Base-by-base conservation (phyloP, 495 filamentous ascomycete genomes). In the Pyrenula massariospora region DNA sequence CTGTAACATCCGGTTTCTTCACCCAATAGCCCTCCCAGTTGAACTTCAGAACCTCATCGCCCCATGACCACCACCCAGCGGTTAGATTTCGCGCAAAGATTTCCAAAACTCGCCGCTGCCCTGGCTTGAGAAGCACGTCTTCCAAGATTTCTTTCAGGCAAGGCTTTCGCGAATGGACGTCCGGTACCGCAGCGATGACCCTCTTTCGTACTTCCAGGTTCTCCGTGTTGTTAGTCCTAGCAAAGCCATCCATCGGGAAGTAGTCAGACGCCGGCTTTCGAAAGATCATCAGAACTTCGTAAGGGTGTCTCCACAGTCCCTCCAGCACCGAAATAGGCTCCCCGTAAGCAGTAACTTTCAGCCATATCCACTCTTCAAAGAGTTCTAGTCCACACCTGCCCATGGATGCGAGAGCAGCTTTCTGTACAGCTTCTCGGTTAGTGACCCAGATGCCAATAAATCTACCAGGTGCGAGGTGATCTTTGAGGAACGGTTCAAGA, bases 131-230 rank as follows among this genome's bases (percentile, higher is more conserved):
- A 57, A 84, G 69, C 12, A 79, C 53, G 2, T 60, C 64, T 63
- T 82, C 82, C 50, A 86, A 70, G 8, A 85, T 49, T 22, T 66
- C 70, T 62, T 80, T 84, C 54, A 89, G 59, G 58, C 80, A 84
- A 21, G 92, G 93, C 65, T 98, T 98, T 54, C 91, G 75, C 1
- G 92, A 96, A 71, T 98, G 93, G 23, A 93, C 58, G 70, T 96
- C 92, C 2, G 92, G 91, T 23, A 95, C 92, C 12, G 81, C 84
- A 5, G 89, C 71, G 54, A 97, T 80, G 10, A 89, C 78, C 65
- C 80, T 76, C 54, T 70, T 8, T 5, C 22, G 50, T 19, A 52
- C 50, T 42, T 42, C 15, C 31, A 15, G 31, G 31, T 8, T 42
- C 15, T 24, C 15, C 50, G 50, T 5, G 5, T 57, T 19, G 61